Evolutionary conservation across 148 eudicot species (phyloP).

Genomic region (Dianthus caryophyllus): DNA sequence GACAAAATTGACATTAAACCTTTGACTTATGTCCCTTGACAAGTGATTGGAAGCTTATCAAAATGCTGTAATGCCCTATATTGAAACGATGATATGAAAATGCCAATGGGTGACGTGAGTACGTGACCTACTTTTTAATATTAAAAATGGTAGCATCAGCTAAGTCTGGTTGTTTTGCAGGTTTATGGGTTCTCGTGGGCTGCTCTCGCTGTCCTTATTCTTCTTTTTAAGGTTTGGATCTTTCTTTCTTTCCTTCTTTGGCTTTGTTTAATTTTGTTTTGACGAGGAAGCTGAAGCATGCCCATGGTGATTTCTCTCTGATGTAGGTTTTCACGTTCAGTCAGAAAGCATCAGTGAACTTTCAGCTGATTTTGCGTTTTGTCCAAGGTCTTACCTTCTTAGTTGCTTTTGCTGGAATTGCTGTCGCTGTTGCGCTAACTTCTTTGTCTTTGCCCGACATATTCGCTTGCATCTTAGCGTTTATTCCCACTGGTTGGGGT

Average conservation of each 20-base stretch:
- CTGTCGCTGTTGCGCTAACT: conserved; percentile 56
- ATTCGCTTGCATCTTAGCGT: conserved; percentile 86
- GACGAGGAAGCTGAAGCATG: conserved; percentile 2
- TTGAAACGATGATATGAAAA: background rate
- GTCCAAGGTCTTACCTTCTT: conserved; percentile 84
- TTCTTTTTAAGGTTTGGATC: conserved; percentile 79
- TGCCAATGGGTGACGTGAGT: background rate
- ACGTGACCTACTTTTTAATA: background rate
- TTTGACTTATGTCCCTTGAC: background rate
- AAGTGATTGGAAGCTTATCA: background rate
- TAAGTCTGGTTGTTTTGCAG: conserved; percentile 35
- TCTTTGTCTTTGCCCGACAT: conserved; percentile 53
- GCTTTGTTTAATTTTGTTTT: background rate
- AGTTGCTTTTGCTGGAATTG: conserved; percentile 67
- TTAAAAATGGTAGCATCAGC: background rate
- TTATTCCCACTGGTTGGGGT: conserved; percentile 96
- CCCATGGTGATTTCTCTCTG: background rate
- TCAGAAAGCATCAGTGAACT: conserved; percentile 94
- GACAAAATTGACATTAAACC: too few species aligned
- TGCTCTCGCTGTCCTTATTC: conserved; percentile 62
- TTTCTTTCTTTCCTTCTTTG: too few species aligned
- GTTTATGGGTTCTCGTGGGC: conserved; percentile 91
- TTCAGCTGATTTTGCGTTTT: conserved; percentile 87
- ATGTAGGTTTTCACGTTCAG: conserved; percentile 94
- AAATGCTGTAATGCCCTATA: conserved; percentile 2